A percentile compares a stretch with the other conserved stretches of the same genome.
These are phyloP conservation scores for Hymenoscyphus infarciens DNA, from an alignment of 2,329 filamentous ascomycete species.

Conservation along the genomic window DNA sequence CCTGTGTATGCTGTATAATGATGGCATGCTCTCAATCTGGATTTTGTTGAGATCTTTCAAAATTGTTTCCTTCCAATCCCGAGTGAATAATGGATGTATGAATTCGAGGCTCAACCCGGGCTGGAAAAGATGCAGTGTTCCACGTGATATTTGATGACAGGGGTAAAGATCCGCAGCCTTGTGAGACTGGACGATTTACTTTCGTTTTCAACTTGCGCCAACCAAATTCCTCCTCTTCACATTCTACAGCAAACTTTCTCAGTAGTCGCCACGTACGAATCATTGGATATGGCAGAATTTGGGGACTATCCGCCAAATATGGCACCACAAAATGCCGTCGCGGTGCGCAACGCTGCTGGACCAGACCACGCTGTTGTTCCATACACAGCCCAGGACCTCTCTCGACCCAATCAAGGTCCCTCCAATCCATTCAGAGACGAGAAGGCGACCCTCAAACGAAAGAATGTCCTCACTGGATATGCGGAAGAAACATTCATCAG, in stretches of 20 bases:
- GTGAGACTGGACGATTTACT: neutral
- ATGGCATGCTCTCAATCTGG: slow-evolving; percentile 24
- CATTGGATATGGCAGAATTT: slow-evolving; percentile 54
- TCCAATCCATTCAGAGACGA: slow-evolving; percentile 71
- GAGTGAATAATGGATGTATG: neutral
- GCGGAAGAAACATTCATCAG: slow-evolving; percentile 87
- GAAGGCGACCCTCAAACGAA: slow-evolving; percentile 62
- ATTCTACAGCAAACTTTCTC: neutral
- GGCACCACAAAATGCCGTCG: slow-evolving; percentile 60
- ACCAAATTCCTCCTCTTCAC: neutral
- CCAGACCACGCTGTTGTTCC: slow-evolving; percentile 58
- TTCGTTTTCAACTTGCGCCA: neutral
- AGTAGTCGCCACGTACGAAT: neutral
- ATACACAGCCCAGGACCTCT: slow-evolving; percentile 70
- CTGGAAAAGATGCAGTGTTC: too few species aligned
- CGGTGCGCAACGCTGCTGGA: slow-evolving; percentile 52
- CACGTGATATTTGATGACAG: neutral
- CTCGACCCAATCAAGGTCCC: slow-evolving; percentile 63
- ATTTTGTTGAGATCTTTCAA: slow-evolving; percentile 3
- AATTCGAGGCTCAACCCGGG: too few species aligned
- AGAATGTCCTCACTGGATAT: slow-evolving; percentile 79
- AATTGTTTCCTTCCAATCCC: neutral
- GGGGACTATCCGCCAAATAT: slow-evolving; percentile 64
- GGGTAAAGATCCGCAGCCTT: neutral
- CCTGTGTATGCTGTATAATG: slow-evolving; percentile 22